phyloP scores from a whole-genome alignment of 495 filamentous ascomycete species.

The Astrothelium subdiscretum region DNA sequence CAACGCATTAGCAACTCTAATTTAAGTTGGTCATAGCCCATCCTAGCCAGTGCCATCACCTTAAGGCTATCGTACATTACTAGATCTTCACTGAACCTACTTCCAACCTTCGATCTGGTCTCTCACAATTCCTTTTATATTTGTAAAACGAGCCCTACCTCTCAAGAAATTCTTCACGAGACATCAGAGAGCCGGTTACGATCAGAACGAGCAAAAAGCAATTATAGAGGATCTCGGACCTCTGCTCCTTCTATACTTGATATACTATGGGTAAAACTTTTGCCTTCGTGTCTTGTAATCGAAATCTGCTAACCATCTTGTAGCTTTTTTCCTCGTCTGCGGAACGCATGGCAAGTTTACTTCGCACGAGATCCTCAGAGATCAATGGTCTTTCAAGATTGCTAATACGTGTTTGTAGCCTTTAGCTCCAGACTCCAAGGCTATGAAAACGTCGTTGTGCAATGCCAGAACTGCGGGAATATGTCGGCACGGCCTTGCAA shows the following conservation, averaged over 20 bases:
- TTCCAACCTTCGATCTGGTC: too few species aligned
- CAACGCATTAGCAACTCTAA: too few species aligned
- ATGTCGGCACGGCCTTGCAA: background rate
- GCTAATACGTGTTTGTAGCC: constrained; percentile 12
- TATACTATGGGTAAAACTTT: background rate
- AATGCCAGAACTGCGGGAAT: constrained; percentile 36
- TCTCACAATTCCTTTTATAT: too few species aligned
- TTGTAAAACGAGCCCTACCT: too few species aligned
- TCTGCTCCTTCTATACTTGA: too few species aligned
- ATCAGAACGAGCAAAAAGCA: too few species aligned
- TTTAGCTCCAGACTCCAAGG: constrained; percentile 26
- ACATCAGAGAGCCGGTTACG: background rate
- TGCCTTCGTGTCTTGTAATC: background rate
- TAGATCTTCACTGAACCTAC: too few species aligned
- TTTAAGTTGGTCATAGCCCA: too few species aligned
- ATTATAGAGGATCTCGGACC: background rate
- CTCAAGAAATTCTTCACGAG: background rate
- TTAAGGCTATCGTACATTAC: background rate
- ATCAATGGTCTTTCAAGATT: background rate
- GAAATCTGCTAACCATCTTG: background rate
- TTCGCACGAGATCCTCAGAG: background rate
- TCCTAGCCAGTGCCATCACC: background rate
- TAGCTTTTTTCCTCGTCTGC: constrained; percentile 30
- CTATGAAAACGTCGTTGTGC: constrained; percentile 30
- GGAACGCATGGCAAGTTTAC: constrained; percentile 28